phyloP scores from a whole-genome alignment of 192 early-diverging fungal species.

The Coemansia javaensis region DNA sequence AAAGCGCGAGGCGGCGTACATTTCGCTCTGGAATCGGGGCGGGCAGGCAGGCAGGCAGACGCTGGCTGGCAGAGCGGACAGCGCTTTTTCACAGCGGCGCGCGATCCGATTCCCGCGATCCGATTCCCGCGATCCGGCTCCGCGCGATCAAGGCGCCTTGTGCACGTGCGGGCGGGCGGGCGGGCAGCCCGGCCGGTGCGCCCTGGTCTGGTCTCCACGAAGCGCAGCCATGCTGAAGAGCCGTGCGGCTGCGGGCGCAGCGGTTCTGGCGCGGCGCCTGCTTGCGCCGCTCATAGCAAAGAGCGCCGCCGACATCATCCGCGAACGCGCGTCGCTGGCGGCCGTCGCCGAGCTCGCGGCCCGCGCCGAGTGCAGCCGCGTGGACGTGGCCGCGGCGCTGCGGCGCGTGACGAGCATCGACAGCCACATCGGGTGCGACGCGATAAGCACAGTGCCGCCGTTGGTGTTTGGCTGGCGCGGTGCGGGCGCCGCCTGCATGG shows the following conservation, averaged over 20 bases:
- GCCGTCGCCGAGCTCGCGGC: conserved; percentile 19
- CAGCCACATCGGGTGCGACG: conserved; percentile 29
- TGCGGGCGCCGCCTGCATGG: not conserved
- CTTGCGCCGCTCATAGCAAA: conserved; percentile 7
- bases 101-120: too few relatives aligned
- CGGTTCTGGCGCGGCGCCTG: conserved; percentile 10
- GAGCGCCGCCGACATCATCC: conserved; percentile 19
- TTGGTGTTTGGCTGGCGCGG: conserved; percentile 28
- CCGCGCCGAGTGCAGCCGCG: conserved; percentile 3
- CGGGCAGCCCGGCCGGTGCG: too few relatives aligned
- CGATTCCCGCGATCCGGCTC: too few relatives aligned
- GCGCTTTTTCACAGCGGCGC: too few relatives aligned
- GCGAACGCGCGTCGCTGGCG: conserved; percentile 16
- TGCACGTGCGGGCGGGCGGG: too few relatives aligned
- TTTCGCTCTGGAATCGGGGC: too few relatives aligned
- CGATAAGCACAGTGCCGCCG: conserved; percentile 18
- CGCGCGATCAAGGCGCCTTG: too few relatives aligned
- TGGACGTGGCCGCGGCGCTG: conserved; percentile 13
- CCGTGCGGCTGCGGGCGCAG: not conserved
- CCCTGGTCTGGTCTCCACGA: too few relatives aligned
- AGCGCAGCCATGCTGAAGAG: not conserved
- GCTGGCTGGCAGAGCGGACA: too few relatives aligned
- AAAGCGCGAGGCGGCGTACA: too few relatives aligned
- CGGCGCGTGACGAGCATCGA: not conserved
- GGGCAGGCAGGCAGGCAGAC: too few relatives aligned